A percentile compares a stretch with the other conserved stretches of the same genome.
Conservation (phyloP, 78 protist species). For the Dictyostelium purpureum region DNA sequence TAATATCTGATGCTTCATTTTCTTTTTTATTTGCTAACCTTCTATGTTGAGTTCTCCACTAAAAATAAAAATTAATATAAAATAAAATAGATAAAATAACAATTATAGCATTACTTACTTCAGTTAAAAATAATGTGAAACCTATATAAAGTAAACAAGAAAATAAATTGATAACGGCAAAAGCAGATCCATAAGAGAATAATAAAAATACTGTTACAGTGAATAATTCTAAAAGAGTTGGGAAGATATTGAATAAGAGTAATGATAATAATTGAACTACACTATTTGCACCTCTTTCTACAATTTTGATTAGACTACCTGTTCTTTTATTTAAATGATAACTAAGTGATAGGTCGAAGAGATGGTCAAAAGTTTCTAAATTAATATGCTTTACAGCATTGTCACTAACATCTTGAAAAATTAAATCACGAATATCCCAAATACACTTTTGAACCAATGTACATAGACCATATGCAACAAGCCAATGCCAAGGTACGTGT, state of each 20-base stretch:
- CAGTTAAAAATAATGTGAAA: constrained; percentile 88
- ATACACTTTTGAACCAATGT: constrained; percentile 16
- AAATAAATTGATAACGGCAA: constrained; percentile 60
- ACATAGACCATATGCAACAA: no score
- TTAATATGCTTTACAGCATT: constrained; percentile 26
- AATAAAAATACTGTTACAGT: constrained; percentile 86
- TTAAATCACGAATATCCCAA: background rate
- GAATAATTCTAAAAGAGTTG: constrained; percentile 91
- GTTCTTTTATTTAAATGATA: constrained; percentile 93
- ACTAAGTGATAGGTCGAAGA: constrained; percentile 82
- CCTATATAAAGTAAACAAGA: constrained; percentile 84
- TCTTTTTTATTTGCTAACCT: constrained; percentile 83
- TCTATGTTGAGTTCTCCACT: constrained; percentile 90
- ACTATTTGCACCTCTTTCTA: constrained; percentile 94
- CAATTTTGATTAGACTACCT: constrained; percentile 87
- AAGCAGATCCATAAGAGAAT: constrained; percentile 56
- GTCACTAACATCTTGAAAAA: constrained; percentile 11
- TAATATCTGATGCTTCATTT: constrained; percentile 62
- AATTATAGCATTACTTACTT: background rate
- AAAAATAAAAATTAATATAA: background rate
- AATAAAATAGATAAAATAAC: background rate
- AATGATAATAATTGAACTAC: constrained; percentile 77
- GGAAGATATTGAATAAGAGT: constrained; percentile 89
- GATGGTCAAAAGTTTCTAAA: constrained; percentile 60
- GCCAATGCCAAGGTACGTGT: no score